Conservation (phyloP, 176 grass and related monocot genomes). For the Luzula sylvatica region DNA sequence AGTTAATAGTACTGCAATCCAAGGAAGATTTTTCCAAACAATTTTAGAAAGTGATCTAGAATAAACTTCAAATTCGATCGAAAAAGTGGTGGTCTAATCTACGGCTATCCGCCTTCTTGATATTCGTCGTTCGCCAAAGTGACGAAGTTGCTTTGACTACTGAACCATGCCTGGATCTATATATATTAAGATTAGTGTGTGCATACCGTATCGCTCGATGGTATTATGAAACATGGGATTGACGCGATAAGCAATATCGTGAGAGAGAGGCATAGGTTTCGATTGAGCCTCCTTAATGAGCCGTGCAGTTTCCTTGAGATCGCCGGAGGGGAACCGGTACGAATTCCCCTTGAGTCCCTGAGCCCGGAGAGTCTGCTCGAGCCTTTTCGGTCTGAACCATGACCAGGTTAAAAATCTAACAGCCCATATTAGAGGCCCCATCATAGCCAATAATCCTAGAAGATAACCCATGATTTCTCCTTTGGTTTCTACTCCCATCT, state of each 20-base stretch:
- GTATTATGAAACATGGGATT: conserved; percentile 16
- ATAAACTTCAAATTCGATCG: no score
- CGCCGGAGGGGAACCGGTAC: conserved; percentile 37
- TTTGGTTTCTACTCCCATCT: not conserved
- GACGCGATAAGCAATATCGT: conserved; percentile 32
- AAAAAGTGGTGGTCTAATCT: no score
- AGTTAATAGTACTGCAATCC: no score
- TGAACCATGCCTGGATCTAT: not conserved
- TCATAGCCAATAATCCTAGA: not conserved
- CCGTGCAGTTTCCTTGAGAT: conserved; percentile 26
- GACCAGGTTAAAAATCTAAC: conserved; percentile 9
- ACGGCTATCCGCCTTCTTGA: no score
- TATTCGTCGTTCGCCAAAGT: no score
- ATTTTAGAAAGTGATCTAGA: no score
- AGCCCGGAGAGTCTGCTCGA: conserved; percentile 31
- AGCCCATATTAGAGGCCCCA: conserved; percentile 6
- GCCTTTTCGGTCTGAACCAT: conserved; percentile 27
- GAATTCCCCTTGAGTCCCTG: conserved; percentile 41
- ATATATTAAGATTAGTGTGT: not conserved
- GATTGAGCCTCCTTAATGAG: conserved; percentile 22
- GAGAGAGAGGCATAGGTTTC: conserved; percentile 31
- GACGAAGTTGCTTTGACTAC: not conserved
- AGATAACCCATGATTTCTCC: not conserved
- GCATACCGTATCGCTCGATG: conserved; percentile 32
- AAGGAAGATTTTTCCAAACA: no score